Percentiles rank a stretch among this genome's conserved stretches.
Evolutionary conservation across 2,329 filamentous ascomycete genomes (phyloP).

Genomic region (Colletotrichum nymphaeae): DNA sequence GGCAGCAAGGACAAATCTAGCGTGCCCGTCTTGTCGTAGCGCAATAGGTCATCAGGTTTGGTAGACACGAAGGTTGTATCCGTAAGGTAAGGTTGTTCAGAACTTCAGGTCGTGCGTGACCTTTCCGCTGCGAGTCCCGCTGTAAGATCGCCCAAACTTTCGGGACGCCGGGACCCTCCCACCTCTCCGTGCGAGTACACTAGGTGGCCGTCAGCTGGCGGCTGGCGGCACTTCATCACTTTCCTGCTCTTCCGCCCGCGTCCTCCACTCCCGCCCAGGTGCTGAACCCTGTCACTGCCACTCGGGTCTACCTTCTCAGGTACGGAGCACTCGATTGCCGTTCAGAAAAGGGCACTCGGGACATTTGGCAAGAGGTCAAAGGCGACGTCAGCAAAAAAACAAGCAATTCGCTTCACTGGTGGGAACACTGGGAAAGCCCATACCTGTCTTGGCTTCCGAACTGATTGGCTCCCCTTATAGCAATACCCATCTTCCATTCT

Average conservation of each 20-base stretch:
- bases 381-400: conserved; percentile 32
- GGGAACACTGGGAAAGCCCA: background rate
- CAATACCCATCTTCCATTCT: background rate
- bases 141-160: conserved; percentile 19
- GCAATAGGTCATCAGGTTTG: background rate
- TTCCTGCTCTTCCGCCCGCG: background rate
- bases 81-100: background rate
- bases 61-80: background rate
- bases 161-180: conserved; percentile 27
- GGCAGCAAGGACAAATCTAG: conserved; percentile 4
- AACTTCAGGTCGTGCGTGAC: background rate
- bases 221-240: background rate
- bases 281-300: conserved; percentile 16
- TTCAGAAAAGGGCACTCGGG: background rate
- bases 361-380: background rate
- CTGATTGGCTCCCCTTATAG: conserved; percentile 24
- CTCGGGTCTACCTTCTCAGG: no score
- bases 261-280: background rate
- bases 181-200: conserved; percentile 20
- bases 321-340: no score
- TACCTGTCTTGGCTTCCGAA: conserved; percentile 15
- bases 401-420: conserved; percentile 25
- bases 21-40: conserved; percentile 18
- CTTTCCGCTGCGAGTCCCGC: conserved; percentile 5
- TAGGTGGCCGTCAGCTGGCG: background rate